phyloP scores from a whole-genome alignment of 768 basidiomycete genomes.

The Rhizopogon vesiculosus region DNA sequence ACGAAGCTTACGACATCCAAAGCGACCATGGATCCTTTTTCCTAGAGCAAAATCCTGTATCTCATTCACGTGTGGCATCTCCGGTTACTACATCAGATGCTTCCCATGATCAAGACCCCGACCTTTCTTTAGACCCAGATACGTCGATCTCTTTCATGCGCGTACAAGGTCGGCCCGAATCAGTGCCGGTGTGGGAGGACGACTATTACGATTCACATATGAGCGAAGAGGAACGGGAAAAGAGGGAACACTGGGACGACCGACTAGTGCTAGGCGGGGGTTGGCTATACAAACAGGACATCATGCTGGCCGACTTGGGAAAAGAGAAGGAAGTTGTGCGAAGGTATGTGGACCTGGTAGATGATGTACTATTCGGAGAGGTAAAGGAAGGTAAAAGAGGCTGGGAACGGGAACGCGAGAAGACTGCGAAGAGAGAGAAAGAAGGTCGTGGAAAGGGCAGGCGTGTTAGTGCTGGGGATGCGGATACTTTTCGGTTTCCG shows the following conservation, averaged over 20 bases:
- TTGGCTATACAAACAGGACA: conserved; percentile 74
- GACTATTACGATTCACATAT: conserved; percentile 37
- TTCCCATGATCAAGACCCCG: conserved; percentile 23
- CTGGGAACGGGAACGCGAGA: conserved; percentile 44
- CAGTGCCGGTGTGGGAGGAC: conserved; percentile 81
- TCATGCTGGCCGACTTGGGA: conserved; percentile 46
- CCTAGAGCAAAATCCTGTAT: conserved; percentile 26
- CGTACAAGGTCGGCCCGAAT: conserved; percentile 59
- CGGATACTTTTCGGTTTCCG: conserved; percentile 19
- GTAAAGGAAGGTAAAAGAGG: conserved; percentile 42
- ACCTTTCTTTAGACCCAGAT: conserved; percentile 43
- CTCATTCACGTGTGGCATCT: conserved; percentile 40
- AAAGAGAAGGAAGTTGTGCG: conserved; percentile 55
- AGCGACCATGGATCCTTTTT: conserved; percentile 52
- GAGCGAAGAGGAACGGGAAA: conserved; percentile 47
- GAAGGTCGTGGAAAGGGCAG: conserved; percentile 33
- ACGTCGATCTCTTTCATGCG: conserved; percentile 64
- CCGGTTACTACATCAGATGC: conserved; percentile 39
- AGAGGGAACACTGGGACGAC: conserved; percentile 78
- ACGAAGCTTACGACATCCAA: conserved; percentile 80
- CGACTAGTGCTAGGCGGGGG: conserved; percentile 74
- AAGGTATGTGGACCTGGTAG: conserved; percentile 72
- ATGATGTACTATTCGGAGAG: conserved; percentile 71
- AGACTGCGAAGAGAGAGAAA: conserved; percentile 39
- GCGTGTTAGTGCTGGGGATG: conserved; percentile 25